These are phyloP conservation scores for Aspergillus candidus DNA, from an alignment of 2,329 filamentous ascomycete genomes.

Conservation along the genomic window DNA sequence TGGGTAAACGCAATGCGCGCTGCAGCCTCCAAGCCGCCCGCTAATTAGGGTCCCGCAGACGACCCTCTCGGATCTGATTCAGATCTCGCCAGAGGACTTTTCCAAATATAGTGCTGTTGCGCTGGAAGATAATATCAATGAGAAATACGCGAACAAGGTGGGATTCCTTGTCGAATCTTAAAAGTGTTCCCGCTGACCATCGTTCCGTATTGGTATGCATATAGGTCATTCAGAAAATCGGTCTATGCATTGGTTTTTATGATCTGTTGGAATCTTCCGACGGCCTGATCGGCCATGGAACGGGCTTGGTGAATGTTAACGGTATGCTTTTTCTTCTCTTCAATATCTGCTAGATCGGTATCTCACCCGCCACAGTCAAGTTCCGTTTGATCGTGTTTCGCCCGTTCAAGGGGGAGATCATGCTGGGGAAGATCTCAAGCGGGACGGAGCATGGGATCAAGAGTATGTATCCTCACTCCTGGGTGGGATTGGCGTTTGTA, in stretches of 20 bases:
- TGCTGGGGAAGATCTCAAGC: conserved; percentile 75
- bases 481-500: not conserved
- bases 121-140: conserved; percentile 94
- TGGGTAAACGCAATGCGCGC: conserved; percentile 25
- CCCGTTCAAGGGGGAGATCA: conserved; percentile 90
- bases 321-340: conserved; percentile 45
- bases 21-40: not conserved
- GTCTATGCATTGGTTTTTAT: conserved; percentile 88
- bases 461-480: conserved; percentile 42
- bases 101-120: conserved; percentile 71
- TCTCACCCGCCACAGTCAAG: conserved; percentile 58
- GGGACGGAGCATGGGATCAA: conserved; percentile 67
- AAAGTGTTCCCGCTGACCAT: too few relatives aligned
- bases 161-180: conserved; percentile 1
- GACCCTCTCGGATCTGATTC: conserved; percentile 88
- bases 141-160: conserved; percentile 92
- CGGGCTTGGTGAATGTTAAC: conserved; percentile 89
- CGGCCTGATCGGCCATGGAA: conserved; percentile 87
- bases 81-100: conserved; percentile 86
- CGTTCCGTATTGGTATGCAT: not conserved
- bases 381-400: conserved; percentile 92
- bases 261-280: conserved; percentile 86
- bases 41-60: conserved; percentile 51
- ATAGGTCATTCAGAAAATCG: conserved; percentile 86
- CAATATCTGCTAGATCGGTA: not conserved